Percentiles rank a stretch among this genome's conserved stretches.
Conservation (phyloP, 225 moss, liverwort and hornwort genomes). For the Pseudoscleropodium purum region DNA sequence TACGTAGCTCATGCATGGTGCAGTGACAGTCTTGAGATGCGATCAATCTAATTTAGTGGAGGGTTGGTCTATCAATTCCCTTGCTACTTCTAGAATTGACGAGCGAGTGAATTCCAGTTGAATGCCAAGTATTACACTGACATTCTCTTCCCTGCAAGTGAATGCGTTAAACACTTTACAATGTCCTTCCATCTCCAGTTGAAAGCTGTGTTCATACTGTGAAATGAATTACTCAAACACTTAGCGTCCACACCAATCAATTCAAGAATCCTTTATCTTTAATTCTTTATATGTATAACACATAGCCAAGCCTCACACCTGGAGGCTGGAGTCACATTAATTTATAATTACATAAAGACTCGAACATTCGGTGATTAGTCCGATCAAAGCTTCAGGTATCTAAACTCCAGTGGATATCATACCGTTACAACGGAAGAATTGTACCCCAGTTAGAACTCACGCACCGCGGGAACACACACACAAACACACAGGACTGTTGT, state of each 20-base stretch:
- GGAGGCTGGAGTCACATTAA: background rate
- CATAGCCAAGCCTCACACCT: background rate
- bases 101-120: background rate
- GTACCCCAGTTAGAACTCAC: background rate
- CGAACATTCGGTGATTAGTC: background rate
- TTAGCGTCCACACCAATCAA: background rate
- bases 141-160: background rate
- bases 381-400: background rate
- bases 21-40: background rate
- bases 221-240: background rate
- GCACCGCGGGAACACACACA: no score
- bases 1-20: background rate
- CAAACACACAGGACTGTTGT: background rate
- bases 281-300: background rate
- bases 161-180: background rate
- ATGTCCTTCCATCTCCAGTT: background rate
- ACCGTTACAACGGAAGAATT: background rate
- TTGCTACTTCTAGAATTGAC: background rate
- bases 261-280: background rate
- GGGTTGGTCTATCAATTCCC: background rate
- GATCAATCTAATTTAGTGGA: background rate
- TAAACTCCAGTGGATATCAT: background rate
- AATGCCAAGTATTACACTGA: background rate
- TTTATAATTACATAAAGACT: background rate
- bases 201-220: background rate